Evolutionary conservation across 2,329 filamentous ascomycete genomes (phyloP).

Genomic region (Pseudopithomyces maydicus): DNA sequence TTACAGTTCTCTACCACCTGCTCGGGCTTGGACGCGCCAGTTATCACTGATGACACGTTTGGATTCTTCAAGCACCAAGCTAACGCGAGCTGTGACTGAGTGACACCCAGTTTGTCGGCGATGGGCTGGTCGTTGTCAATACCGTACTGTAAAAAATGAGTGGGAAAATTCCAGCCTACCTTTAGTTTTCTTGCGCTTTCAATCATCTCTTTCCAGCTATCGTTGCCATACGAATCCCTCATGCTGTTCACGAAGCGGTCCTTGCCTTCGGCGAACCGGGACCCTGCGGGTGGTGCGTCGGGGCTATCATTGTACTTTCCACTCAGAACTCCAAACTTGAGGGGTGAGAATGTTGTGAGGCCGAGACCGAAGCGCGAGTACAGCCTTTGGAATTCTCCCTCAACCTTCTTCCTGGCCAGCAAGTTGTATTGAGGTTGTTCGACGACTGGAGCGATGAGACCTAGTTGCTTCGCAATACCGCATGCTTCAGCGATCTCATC

Average conservation of each 20-base stretch:
- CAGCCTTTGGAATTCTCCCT: constrained; percentile 62
- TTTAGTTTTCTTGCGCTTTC: constrained; percentile 58
- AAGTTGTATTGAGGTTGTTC: constrained; percentile 64
- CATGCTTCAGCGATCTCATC: constrained; percentile 64
- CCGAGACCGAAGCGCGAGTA: constrained; percentile 61
- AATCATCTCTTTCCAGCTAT: constrained; percentile 61
- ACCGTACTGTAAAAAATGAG: not conserved
- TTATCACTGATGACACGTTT: constrained; percentile 38
- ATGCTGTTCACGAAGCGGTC: constrained; percentile 60
- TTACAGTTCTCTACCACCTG: constrained; percentile 46
- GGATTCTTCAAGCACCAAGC: constrained; percentile 45
- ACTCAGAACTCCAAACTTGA: constrained; percentile 62
- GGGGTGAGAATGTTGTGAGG: constrained; percentile 60
- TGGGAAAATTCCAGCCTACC: constrained; percentile 17
- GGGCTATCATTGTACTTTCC: constrained; percentile 64
- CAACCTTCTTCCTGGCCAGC: constrained; percentile 62
- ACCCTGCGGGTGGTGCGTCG: constrained; percentile 62
- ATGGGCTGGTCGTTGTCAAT: constrained; percentile 46
- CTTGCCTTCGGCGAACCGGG: constrained; percentile 61
- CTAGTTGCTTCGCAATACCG: constrained; percentile 64
- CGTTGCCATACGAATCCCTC: constrained; percentile 52
- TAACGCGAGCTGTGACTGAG: constrained; percentile 48
- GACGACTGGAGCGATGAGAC: constrained; percentile 59
- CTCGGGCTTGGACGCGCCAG: constrained; percentile 34
- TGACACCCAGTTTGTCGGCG: constrained; percentile 68